These are phyloP conservation scores for Setomelanomma holmii DNA, from an alignment of 2,329 filamentous ascomycete genomes.

Conservation along the genomic window DNA sequence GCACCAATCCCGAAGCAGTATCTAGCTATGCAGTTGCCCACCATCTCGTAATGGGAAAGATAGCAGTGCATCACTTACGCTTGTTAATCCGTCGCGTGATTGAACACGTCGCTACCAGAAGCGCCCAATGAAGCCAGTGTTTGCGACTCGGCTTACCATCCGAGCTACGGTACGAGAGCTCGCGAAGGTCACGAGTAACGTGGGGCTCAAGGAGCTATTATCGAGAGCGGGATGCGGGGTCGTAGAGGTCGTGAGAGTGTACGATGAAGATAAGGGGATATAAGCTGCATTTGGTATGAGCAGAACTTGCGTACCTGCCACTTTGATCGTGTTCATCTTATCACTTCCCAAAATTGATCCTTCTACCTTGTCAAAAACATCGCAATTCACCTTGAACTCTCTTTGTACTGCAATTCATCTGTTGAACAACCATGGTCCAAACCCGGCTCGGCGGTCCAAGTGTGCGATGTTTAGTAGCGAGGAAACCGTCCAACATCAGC, in stretches of 20 bases:
- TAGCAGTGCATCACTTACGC: conserved; percentile 3
- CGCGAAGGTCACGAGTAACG: conserved; percentile 29
- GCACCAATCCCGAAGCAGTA: conserved; percentile 11
- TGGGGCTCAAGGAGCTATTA: conserved; percentile 15
- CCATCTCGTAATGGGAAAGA: conserved; percentile 3
- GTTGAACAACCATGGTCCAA: conserved; percentile 22
- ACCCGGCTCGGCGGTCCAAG: conserved; percentile 5
- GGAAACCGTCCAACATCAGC: background rate
- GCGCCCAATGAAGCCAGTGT: conserved; percentile 2
- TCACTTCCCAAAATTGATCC: background rate
- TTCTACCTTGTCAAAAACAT: too few species aligned
- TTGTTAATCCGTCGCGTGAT: conserved; percentile 15
- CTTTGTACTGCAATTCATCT: too few species aligned
- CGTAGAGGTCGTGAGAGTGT: conserved; percentile 14
- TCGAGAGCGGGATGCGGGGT: conserved; percentile 30
- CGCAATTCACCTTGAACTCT: background rate
- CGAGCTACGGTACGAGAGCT: conserved; percentile 22
- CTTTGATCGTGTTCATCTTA: too few species aligned
- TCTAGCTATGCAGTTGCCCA: background rate
- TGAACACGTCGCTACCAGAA: background rate
- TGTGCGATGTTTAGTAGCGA: conserved; percentile 4
- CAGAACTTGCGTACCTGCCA: background rate
- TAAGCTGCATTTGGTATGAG: conserved; percentile 3
- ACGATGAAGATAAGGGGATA: conserved; percentile 27
- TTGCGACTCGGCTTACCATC: conserved; percentile 26